These are phyloP conservation scores for Salvia rosmarinus DNA, from an alignment of 257 asterid genomes.

Conservation along the genomic window DNA sequence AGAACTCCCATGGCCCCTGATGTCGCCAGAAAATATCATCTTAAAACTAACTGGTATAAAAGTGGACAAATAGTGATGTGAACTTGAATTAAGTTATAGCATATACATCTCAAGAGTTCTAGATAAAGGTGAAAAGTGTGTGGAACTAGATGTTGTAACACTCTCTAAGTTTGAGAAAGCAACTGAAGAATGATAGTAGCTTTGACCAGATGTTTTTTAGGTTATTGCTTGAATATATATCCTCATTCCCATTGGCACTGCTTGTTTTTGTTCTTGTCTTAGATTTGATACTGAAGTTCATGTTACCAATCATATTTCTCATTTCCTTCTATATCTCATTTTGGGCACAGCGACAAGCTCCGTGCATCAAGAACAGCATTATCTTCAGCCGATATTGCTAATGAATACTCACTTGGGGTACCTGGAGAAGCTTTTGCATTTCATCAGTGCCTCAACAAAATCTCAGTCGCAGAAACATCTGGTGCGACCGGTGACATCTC, in stretches of 20 bases:
- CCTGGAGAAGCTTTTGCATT: constrained; percentile 82
- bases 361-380: constrained; percentile 83
- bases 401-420: constrained; percentile 69
- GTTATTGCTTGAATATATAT: background rate
- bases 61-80: background rate
- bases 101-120: background rate
- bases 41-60: background rate
- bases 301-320: background rate
- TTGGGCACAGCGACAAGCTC: constrained; percentile 82
- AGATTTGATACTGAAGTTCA: background rate
- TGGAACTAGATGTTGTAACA: background rate
- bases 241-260: background rate
- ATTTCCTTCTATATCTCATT: constrained; percentile 27
- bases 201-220: no score
- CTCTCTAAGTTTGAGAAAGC: background rate
- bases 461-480: constrained; percentile 67
- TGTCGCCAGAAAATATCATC: background rate
- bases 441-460: constrained; percentile 70
- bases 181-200: no score
- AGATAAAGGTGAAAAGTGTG: background rate
- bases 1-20: background rate
- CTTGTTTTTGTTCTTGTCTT: background rate
- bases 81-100: background rate
- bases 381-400: constrained; percentile 78
- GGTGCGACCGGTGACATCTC: constrained; percentile 62